Evolutionary conservation across 345 rosid species (phyloP), one percentile per base, ranked within the genome.

Genomic region (Psidium friedrichsthalianum): DNA sequence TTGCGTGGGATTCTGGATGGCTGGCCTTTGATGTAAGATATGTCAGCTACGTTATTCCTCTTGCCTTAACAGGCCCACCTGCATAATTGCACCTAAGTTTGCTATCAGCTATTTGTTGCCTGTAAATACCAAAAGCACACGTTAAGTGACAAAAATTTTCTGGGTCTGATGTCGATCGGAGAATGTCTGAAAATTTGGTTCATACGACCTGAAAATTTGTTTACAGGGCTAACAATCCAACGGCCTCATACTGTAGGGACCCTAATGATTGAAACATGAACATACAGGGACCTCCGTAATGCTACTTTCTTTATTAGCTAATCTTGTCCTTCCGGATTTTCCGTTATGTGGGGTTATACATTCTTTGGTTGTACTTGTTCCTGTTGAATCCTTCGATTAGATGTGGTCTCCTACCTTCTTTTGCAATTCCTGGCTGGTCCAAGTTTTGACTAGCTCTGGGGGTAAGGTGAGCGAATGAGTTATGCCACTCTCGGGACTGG

Each of bases 111-210:
- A 29, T 29, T 54, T 32, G 5, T 29, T 10, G 84, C 57, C 84
- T 42, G 32, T 82, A 29, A 53, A 8, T 36, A 29, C 18, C 24
- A 52, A 53, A 52, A 32, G 11, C 24, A 82, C 13, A 1, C 13
- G 5, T 27, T 14, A 29, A 64, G 36, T 84, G 74, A 21, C 29
- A 64, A 40, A 29, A 56, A n/a, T 2, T 25, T 6, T 83, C 27
- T 47, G 59, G 80, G 61, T 9, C 4, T 83, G 53, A 25, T 83
- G 76, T 64, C 18, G 12, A 64, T 29, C 25, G 85, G 56, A 84
- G 81, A 84, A 84, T 84, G 85, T 84, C 56, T 18, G 44, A 61
- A 36, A 84, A 84, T 84, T 84, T 81, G n/a, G 10, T 84, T 84
- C 85, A 84, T 51, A 59, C 47, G 42, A 29, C 56, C 40, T 25